These are phyloP conservation scores for Pseudozyma tsukubaensis DNA, from an alignment of 1,284 basidiomycete species.

Conservation along the genomic window DNA sequence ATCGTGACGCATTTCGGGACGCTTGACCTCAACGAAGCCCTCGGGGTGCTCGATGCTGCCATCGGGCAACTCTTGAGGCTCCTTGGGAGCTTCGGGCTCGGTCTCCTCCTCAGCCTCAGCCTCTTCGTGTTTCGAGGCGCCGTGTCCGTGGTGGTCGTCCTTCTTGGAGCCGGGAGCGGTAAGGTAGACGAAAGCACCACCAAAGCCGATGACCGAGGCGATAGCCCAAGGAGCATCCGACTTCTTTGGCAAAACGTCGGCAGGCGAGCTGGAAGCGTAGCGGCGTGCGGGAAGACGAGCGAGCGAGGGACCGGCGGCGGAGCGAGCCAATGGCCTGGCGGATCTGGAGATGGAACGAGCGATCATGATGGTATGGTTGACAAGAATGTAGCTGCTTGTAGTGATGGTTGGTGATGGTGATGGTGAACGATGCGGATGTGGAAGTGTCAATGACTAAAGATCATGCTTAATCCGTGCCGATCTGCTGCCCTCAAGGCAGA, in stretches of 20 bases:
- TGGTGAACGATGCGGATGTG: not conserved
- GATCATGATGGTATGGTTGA: conserved; percentile 24
- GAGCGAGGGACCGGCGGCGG: conserved; percentile 20
- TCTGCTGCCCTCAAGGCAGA: too few species aligned
- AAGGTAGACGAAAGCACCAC: conserved; percentile 54
- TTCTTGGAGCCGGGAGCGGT: conserved; percentile 43
- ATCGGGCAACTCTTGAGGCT: conserved; percentile 44
- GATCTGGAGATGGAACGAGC: conserved; percentile 26
- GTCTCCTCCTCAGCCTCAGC: conserved; percentile 12
- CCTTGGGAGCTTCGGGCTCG: conserved; percentile 30
- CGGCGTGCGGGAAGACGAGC: conserved; percentile 22
- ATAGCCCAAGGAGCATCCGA: conserved; percentile 54
- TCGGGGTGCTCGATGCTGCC: conserved; percentile 54
- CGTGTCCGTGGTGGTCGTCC: conserved; percentile 27
- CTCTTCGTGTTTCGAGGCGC: conserved; percentile 31
- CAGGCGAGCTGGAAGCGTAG: conserved; percentile 24
- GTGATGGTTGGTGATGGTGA: conserved; percentile 1
- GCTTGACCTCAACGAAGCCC: conserved; percentile 51
- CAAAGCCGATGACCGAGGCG: conserved; percentile 51
- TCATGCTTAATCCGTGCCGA: too few species aligned
- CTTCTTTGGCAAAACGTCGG: conserved; percentile 11
- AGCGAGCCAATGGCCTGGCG: conserved; percentile 30
- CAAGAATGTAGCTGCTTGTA: not conserved
- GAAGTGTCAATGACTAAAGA: too few species aligned
- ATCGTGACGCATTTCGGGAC: conserved; percentile 39